phyloP scores from a whole-genome alignment of 179 eudicot genomes.

The Heliamphora pulchella region DNA sequence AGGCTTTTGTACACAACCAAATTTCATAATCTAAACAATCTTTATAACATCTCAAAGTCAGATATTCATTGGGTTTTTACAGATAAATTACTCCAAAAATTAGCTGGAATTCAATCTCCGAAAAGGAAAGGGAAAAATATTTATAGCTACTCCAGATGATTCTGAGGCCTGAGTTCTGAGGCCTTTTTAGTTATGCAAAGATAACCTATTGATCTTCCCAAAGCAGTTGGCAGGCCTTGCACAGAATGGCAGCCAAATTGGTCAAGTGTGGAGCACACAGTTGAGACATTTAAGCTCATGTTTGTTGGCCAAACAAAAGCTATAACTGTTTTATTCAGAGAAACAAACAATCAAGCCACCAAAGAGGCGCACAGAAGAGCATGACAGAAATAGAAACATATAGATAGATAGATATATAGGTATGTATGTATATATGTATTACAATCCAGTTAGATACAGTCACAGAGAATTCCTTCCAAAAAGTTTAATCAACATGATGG shows the following conservation, averaged over 20 bases:
- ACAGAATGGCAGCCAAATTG: neutral
- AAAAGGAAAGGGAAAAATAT: neutral
- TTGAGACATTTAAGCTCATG: neutral
- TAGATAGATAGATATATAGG: neutral
- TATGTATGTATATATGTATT: too few relatives aligned
- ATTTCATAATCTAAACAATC: conserved; percentile 1
- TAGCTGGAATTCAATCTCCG: neutral
- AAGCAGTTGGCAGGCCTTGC: neutral
- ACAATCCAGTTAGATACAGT: too few relatives aligned
- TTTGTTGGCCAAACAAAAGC: neutral
- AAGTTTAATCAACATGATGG: too few relatives aligned
- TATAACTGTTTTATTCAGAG: neutral
- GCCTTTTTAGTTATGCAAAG: neutral
- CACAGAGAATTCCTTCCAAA: too few relatives aligned
- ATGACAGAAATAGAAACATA: neutral
- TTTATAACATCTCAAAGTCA: neutral
- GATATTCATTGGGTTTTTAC: neutral
- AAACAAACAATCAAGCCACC: too few relatives aligned
- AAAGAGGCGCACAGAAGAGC: neutral
- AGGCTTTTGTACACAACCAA: neutral
- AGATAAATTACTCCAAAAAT: neutral
- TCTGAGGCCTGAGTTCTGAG: neutral
- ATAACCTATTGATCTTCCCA: neutral
- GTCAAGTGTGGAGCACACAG: conserved; percentile 9
- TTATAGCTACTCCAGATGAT: neutral